Evolutionary conservation across 345 rosid species (phyloP).

Genomic region (Citrus mangshanensis): DNA sequence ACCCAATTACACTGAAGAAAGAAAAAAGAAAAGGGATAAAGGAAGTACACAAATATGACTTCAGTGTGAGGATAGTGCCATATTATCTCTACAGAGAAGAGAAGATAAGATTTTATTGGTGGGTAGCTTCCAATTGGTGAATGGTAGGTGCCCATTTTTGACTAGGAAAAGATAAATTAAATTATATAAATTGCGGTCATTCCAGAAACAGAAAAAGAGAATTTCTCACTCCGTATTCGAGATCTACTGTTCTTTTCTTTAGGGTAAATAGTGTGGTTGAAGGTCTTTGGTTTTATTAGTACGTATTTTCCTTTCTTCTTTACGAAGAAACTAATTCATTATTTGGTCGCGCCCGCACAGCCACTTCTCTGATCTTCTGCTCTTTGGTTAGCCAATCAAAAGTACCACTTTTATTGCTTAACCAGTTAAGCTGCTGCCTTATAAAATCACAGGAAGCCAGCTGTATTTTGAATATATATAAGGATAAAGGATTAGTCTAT

Average conservation of each 20-base stretch:
- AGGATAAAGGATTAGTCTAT: neutral
- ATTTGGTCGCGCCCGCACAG: neutral
- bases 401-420: neutral
- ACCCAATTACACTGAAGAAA: neutral
- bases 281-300: neutral
- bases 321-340: neutral
- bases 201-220: neutral
- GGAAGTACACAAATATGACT: neutral
- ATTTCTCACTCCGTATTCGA: too few species aligned
- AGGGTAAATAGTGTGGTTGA: neutral
- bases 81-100: neutral
- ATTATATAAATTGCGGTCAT: neutral
- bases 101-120: slow-evolving; percentile 23
- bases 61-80: neutral
- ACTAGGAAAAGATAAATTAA: neutral
- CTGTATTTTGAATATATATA: neutral
- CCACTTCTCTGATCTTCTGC: slow-evolving; percentile 10
- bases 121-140: neutral
- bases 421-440: neutral
- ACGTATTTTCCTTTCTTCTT: too few species aligned
- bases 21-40: too few species aligned
- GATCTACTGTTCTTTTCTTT: neutral
- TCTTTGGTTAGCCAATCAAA: slow-evolving; percentile 7
- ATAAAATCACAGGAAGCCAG: neutral
- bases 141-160: too few species aligned